A percentile compares a stretch with the other conserved stretches of the same genome.
Evolutionary conservation across 176 grass and related monocot genomes (phyloP).

Genomic region (Melocanna baccifera): DNA sequence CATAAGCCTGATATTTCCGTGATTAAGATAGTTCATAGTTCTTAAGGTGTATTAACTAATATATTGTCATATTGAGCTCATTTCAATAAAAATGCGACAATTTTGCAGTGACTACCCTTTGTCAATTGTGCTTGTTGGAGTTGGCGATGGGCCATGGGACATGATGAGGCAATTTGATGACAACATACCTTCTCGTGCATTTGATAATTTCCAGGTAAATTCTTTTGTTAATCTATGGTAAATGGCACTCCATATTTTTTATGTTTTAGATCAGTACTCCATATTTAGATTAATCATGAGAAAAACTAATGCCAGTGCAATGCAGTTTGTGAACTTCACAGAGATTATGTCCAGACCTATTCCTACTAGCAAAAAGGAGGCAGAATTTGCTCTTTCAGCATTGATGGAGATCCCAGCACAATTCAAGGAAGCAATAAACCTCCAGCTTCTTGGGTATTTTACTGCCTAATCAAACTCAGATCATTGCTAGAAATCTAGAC

Average conservation of each 20-base stretch:
- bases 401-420: slow-evolving; percentile 76
- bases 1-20: background rate
- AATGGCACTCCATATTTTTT: background rate
- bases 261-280: too few relatives aligned
- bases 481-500: background rate
- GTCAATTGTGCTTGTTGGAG: slow-evolving; percentile 82
- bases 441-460: slow-evolving; percentile 65
- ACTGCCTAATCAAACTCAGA: background rate
- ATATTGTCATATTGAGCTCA: slow-evolving; percentile 2
- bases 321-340: slow-evolving; percentile 87
- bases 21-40: background rate
- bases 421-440: slow-evolving; percentile 59
- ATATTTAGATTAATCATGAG: background rate
- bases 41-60: background rate
- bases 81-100: background rate
- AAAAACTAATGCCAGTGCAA: slow-evolving; percentile 13
- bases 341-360: slow-evolving; percentile 70
- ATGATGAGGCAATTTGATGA: slow-evolving; percentile 82
- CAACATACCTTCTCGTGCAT: slow-evolving; percentile 65
- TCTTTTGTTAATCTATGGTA: background rate
- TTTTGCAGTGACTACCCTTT: slow-evolving; percentile 62
- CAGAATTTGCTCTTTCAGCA: slow-evolving; percentile 71
- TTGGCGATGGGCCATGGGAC: slow-evolving; percentile 85
- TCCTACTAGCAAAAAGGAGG: slow-evolving; percentile 56
- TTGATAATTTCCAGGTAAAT: slow-evolving; percentile 77